Conservation (phyloP, 1,139 yeast species). For the Kurtzmaniella natalensis region DNA sequence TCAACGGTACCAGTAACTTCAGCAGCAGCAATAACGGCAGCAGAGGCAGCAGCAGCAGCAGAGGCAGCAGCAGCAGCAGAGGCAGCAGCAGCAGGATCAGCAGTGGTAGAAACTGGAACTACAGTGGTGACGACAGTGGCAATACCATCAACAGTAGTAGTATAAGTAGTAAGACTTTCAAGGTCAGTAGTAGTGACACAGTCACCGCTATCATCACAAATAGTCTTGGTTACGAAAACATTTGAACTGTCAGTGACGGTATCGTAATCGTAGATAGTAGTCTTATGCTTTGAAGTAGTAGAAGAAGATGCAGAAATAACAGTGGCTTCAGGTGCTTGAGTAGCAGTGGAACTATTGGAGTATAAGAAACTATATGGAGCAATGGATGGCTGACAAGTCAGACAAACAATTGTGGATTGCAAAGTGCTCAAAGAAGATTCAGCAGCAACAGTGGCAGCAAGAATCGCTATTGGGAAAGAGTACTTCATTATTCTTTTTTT, state of each 20-base stretch:
- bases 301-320: constrained; percentile 9
- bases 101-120: constrained; percentile 8
- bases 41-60: constrained; percentile 3
- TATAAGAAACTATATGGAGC: constrained; percentile 24
- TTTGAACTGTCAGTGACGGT: constrained; percentile 23
- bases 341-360: constrained; percentile 17
- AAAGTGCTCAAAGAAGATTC: constrained; percentile 19
- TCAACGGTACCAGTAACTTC: too few relatives aligned
- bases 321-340: constrained; percentile 4
- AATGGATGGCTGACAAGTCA: constrained; percentile 15
- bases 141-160: constrained; percentile 37
- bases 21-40: constrained; percentile 3
- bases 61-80: constrained; percentile 3
- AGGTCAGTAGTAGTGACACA: constrained; percentile 37
- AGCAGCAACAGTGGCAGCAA: constrained; percentile 21
- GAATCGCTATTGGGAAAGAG: constrained; percentile 11
- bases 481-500: constrained; percentile 9
- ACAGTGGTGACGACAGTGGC: constrained; percentile 33
- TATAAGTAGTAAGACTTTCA: constrained; percentile 31
- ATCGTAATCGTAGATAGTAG: constrained; percentile 27
- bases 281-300: constrained; percentile 11
- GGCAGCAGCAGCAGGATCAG: constrained; percentile 4
- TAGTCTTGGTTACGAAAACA: constrained; percentile 28
- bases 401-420: constrained; percentile 25
- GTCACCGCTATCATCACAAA: constrained; percentile 26